Evolutionary conservation across 2,329 filamentous ascomycete genomes (phyloP).

Genomic region (Dothideomycetidae sp.): DNA sequence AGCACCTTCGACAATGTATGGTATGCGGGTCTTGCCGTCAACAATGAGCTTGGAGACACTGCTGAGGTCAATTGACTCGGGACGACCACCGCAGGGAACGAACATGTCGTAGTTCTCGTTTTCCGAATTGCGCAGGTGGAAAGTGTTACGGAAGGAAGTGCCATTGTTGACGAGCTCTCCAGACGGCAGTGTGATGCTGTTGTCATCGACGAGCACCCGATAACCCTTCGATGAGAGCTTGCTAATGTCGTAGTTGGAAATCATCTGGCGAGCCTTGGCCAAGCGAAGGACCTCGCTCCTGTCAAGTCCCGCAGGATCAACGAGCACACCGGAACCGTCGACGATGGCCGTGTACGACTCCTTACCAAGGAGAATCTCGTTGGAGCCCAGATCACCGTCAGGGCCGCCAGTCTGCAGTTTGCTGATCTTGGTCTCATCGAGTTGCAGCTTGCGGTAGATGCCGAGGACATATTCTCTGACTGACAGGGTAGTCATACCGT

Average conservation of each 20-base stretch:
- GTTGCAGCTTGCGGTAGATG: conserved; percentile 88
- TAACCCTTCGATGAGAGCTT: conserved; percentile 85
- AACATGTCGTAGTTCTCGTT: conserved; percentile 64
- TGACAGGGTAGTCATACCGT: conserved; percentile 95
- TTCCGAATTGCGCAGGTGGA: conserved; percentile 65
- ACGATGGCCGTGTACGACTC: conserved; percentile 93
- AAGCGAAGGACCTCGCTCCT: conserved; percentile 69
- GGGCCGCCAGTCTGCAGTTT: conserved; percentile 98
- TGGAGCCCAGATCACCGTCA: conserved; percentile 91
- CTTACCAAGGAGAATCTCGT: conserved; percentile 90
- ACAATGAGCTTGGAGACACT: conserved; percentile 78
- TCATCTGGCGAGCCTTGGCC: conserved; percentile 78
- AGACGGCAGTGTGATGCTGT: conserved; percentile 69
- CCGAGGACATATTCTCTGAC: conserved; percentile 92
- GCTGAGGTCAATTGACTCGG: conserved; percentile 88
- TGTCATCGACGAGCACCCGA: conserved; percentile 82
- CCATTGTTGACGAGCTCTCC: conserved; percentile 84
- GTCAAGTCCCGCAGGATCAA: conserved; percentile 82
- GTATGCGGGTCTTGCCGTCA: conserved; percentile 73
- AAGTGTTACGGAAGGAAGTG: conserved; percentile 92
- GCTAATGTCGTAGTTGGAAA: conserved; percentile 66
- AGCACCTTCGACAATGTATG: conserved; percentile 94
- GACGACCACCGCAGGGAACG: conserved; percentile 89
- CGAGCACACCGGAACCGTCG: conserved; percentile 89
- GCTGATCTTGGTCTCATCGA: conserved; percentile 69